Evolutionary conservation across 2,329 filamentous ascomycete species (phyloP).

Genomic region (Sporothrix brunneoviolacea): DNA sequence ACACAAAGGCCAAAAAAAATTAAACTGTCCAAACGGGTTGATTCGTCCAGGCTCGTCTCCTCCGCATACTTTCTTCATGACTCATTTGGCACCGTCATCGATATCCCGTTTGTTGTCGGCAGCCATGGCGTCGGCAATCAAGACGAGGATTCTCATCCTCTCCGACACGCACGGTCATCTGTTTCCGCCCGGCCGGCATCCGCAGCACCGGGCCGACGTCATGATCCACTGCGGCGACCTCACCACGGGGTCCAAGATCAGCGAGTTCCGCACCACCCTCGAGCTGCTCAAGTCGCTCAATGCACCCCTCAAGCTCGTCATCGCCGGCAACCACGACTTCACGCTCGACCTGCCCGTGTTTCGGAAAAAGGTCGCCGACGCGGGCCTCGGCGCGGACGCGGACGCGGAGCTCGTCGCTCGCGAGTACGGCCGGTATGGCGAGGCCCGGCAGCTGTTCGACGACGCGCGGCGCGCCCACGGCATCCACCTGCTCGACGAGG

Average conservation of each 20-base stretch:
- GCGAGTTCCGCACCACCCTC: constrained; percentile 36
- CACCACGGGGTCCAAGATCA: constrained; percentile 34
- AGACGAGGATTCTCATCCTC: constrained; percentile 36
- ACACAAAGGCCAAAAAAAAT: too few relatives aligned
- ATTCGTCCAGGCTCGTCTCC: too few relatives aligned
- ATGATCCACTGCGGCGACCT: constrained; percentile 48
- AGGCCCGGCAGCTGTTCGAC: constrained; percentile 33
- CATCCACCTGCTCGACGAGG: constrained; percentile 45
- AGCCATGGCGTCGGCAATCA: too few relatives aligned
- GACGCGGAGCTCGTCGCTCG: constrained; percentile 19
- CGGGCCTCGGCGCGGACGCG: constrained; percentile 8
- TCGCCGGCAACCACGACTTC: constrained; percentile 50
- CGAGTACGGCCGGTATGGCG: constrained; percentile 34
- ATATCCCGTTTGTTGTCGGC: too few relatives aligned
- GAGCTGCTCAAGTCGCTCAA: constrained; percentile 34
- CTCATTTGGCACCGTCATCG: too few relatives aligned
- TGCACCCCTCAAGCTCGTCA: constrained; percentile 46
- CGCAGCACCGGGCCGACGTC: constrained; percentile 33
- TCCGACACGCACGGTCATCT: constrained; percentile 38
- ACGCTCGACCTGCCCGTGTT: constrained; percentile 31
- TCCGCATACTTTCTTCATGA: too few relatives aligned
- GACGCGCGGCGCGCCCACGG: constrained; percentile 28
- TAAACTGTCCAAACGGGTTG: too few relatives aligned
- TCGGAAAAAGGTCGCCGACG: constrained; percentile 17
- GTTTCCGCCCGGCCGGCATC: constrained; percentile 9